Conservation (phyloP, 345 rosid genomes). For the sweet orange (Citrus sinensis) region DNA sequence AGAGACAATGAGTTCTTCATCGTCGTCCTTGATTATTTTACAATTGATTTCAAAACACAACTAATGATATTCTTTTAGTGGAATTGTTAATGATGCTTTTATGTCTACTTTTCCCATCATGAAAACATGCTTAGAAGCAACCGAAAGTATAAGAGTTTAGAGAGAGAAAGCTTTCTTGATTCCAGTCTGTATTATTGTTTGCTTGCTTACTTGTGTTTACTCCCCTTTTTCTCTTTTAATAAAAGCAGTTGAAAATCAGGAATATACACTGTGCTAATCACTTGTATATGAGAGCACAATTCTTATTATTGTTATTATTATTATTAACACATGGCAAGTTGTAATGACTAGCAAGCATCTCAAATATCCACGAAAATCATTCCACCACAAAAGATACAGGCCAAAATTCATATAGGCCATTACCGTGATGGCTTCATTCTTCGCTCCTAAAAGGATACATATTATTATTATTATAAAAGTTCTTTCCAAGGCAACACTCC, state of each 20-base stretch:
- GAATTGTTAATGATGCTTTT: constrained; percentile 28
- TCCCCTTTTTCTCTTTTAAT: constrained; percentile 14
- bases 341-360: not conserved
- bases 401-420: not conserved
- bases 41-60: not conserved
- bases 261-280: not conserved
- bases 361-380: not conserved
- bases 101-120: constrained; percentile 45
- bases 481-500: not conserved
- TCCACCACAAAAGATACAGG: not conserved
- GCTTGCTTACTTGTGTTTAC: constrained; percentile 24
- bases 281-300: not conserved
- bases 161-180: constrained; percentile 1
- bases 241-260: constrained; percentile 2
- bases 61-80: constrained; percentile 19
- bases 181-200: constrained; percentile 24
- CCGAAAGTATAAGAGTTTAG: constrained; percentile 28
- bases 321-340: not conserved
- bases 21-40: not conserved
- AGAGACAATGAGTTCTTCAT: too few relatives aligned
- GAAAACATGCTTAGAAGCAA: constrained; percentile 93
- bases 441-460: not conserved
- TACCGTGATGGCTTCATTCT: not conserved
- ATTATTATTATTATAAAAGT: not conserved
- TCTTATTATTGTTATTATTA: too few relatives aligned